phyloP scores from a whole-genome alignment of 495 filamentous ascomycete species.

The Podospora comata region DNA sequence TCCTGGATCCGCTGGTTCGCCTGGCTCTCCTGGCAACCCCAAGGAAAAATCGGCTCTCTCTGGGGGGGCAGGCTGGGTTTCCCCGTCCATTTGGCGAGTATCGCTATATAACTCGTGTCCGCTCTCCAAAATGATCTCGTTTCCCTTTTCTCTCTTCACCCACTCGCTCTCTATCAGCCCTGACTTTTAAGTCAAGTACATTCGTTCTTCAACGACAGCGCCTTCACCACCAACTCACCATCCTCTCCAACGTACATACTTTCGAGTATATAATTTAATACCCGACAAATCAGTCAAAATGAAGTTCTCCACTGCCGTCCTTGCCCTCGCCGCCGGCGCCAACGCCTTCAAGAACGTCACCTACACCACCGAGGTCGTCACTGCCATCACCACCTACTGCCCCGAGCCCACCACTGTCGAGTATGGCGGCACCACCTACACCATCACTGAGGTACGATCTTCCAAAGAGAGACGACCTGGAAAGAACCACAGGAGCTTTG shows the following conservation, averaged over 20 bases:
- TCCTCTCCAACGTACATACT: conserved; percentile 26
- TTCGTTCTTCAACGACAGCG: conserved; percentile 43
- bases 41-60: conserved; percentile 12
- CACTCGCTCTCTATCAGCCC: conserved; percentile 47
- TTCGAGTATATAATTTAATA: conserved; percentile 44
- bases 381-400: conserved; percentile 83
- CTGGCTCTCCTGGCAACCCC: neutral
- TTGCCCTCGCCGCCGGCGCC: conserved; percentile 62
- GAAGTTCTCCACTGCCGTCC: conserved; percentile 70
- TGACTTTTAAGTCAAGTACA: conserved; percentile 61
- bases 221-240: conserved; percentile 9
- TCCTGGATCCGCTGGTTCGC: neutral
- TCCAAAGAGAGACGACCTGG: neutral
- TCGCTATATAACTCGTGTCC: conserved; percentile 40
- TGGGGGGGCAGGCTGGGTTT: conserved; percentile 10
- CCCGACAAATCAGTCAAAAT: conserved; percentile 65
- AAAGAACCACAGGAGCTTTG: neutral
- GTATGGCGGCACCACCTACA: conserved; percentile 70
- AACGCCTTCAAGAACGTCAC: conserved; percentile 49
- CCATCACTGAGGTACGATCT: conserved; percentile 60
- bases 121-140: conserved; percentile 29
- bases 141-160: conserved; percentile 40
- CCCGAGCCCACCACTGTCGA: conserved; percentile 68
- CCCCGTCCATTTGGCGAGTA: conserved; percentile 4
- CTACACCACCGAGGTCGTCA: conserved; percentile 75